Evolutionary conservation across 768 basidiomycete genomes (phyloP).

Genomic region (Cystofilobasidium capitatum): DNA sequence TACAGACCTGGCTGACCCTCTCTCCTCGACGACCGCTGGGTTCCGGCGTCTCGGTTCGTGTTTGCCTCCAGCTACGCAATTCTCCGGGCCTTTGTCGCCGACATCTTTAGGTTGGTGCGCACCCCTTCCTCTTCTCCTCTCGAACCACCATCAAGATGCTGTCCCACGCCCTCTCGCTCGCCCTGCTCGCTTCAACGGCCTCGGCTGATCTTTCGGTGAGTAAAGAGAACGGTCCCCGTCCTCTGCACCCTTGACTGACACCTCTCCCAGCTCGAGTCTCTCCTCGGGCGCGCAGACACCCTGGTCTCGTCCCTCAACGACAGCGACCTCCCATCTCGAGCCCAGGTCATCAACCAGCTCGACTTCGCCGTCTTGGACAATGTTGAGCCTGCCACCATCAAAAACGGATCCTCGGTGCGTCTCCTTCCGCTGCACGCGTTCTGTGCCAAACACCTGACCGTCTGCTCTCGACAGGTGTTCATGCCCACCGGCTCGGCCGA

Average conservation of each 20-base stretch:
- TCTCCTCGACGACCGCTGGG: no score
- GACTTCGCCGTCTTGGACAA: neutral
- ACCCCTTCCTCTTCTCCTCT: no score
- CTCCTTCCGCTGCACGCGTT: neutral
- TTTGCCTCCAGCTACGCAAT: no score
- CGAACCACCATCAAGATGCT: neutral
- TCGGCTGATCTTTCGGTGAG: neutral
- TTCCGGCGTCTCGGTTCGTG: no score
- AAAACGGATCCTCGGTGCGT: conserved; percentile 3
- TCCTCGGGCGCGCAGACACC: neutral
- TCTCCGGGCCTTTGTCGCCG: no score
- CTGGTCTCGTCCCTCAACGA: neutral
- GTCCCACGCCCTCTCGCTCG: neutral
- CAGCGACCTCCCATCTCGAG: neutral
- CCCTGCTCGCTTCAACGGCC: neutral
- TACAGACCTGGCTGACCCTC: no score
- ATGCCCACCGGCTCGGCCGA: conserved; percentile 56
- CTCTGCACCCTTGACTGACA: no score
- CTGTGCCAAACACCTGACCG: neutral
- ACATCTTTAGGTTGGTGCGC: no score
- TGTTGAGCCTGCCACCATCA: neutral
- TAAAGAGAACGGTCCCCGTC: no score
- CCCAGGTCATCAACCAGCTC: neutral
- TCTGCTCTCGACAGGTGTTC: conserved; percentile 31
- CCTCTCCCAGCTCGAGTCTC: neutral